Percentiles rank a stretch among this genome's conserved stretches.
phyloP scores from a whole-genome alignment of 768 basidiomycete species.

The Zangia roseola region DNA sequence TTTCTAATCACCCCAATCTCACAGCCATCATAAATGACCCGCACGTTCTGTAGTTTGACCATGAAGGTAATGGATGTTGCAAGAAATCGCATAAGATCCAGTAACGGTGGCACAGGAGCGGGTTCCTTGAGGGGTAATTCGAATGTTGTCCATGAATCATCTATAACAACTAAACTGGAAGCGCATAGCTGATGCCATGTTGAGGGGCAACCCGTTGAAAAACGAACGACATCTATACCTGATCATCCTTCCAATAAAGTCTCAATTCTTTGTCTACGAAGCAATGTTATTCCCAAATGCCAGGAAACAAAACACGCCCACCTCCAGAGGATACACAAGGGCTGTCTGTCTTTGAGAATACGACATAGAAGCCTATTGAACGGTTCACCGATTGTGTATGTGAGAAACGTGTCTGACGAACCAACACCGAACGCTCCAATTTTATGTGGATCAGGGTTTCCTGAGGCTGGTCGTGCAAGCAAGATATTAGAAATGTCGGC shows the following conservation, averaged over 20 bases:
- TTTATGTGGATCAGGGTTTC: conserved; percentile 92
- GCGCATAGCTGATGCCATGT: conserved; percentile 59
- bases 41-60: conserved; percentile 67
- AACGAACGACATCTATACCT: conserved; percentile 40
- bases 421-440: conserved; percentile 90
- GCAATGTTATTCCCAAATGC: not conserved
- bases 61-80: conserved; percentile 91
- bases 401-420: conserved; percentile 25
- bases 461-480: conserved; percentile 79
- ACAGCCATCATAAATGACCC: conserved; percentile 76
- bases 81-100: conserved; percentile 88
- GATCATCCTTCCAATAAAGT: conserved; percentile 82
- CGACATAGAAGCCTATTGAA: conserved; percentile 60
- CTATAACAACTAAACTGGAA: not conserved
- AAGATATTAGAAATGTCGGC: no score
- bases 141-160: conserved; percentile 69
- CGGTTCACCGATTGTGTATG: not conserved
- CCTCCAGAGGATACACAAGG: conserved; percentile 77
- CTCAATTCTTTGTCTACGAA: conserved; percentile 81
- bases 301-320: conserved; percentile 27
- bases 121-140: conserved; percentile 82
- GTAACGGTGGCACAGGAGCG: conserved; percentile 68
- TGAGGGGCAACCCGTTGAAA: not conserved
- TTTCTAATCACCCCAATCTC: conserved; percentile 64
- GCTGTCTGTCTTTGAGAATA: conserved; percentile 77